Conservation (phyloP, 176 grass and related monocot genomes). For the Aechmea fasciata region DNA sequence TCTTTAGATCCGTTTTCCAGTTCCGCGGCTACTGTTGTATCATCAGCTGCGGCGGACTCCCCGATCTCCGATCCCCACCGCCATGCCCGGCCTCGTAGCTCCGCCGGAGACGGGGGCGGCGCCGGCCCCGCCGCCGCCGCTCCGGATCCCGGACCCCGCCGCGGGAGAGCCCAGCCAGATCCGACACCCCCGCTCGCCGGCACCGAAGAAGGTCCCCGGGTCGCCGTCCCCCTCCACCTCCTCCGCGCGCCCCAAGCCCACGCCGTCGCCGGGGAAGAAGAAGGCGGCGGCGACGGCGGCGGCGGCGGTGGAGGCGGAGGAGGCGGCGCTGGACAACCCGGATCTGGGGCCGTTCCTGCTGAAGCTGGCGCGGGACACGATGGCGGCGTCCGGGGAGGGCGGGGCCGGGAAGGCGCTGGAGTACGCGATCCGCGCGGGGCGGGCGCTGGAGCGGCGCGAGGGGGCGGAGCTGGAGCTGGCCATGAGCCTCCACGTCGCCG, state of each 20-base stretch:
- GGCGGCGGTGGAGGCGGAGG: slow-evolving; percentile 27
- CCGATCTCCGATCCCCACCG: not conserved
- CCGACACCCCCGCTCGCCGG: slow-evolving; percentile 35
- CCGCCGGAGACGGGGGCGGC: slow-evolving; percentile 26
- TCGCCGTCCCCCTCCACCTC: slow-evolving; percentile 44
- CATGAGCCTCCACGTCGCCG: slow-evolving; percentile 96
- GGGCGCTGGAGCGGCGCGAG: slow-evolving; percentile 69
- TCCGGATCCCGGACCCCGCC: slow-evolving; percentile 23
- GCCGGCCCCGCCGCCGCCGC: slow-evolving; percentile 27
- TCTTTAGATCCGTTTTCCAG: not conserved
- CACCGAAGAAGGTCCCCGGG: slow-evolving; percentile 32
- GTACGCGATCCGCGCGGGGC: slow-evolving; percentile 68
- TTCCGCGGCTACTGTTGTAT: not conserved
- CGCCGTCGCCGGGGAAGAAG: slow-evolving; percentile 10
- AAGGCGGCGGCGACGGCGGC: not conserved
- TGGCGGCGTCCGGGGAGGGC: slow-evolving; percentile 68
- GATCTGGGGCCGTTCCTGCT: slow-evolving; percentile 98
- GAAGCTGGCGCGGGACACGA: slow-evolving; percentile 78
- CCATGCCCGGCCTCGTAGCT: slow-evolving; percentile 43
- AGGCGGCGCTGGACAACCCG: slow-evolving; percentile 84
- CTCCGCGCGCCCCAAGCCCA: slow-evolving; percentile 22
- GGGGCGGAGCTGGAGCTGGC: slow-evolving; percentile 86
- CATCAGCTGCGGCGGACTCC: not conserved
- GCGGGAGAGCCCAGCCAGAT: slow-evolving; percentile 11
- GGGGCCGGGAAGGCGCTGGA: slow-evolving; percentile 76